Conservation (phyloP, 345 rosid species). For the Syzygium oleosum region DNA sequence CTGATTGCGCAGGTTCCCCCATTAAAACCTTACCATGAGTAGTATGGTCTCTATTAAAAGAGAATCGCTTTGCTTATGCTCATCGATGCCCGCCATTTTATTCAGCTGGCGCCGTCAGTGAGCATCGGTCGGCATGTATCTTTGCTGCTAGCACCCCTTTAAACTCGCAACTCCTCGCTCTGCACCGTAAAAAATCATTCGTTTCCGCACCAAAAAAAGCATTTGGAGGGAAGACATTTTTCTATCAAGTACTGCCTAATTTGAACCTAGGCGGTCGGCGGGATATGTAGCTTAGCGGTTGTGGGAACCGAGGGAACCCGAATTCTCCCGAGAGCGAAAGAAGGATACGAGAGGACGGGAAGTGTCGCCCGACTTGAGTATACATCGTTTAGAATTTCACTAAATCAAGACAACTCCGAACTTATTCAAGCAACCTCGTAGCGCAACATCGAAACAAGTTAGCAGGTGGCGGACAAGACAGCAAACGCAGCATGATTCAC, state of each 20-base stretch:
- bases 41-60: background rate
- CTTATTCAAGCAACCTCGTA: background rate
- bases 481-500: no score
- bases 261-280: background rate
- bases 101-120: fast-evolving
- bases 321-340: background rate
- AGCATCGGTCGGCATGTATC: background rate
- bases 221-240: background rate
- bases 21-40: background rate
- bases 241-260: background rate
- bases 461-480: background rate
- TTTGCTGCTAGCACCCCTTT: background rate
- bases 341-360: background rate
- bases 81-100: background rate
- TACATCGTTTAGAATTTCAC: background rate
- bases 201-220: background rate
- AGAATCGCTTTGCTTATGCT: background rate
- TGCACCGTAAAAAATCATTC: background rate
- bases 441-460: background rate
- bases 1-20: background rate
- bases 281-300: no score
- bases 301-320: background rate
- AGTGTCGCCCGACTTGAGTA: background rate
- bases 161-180: background rate
- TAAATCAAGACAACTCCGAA: background rate